These are phyloP conservation scores for Lactifluus subvellereus DNA, from an alignment of 768 basidiomycete genomes.

Conservation along the genomic window DNA sequence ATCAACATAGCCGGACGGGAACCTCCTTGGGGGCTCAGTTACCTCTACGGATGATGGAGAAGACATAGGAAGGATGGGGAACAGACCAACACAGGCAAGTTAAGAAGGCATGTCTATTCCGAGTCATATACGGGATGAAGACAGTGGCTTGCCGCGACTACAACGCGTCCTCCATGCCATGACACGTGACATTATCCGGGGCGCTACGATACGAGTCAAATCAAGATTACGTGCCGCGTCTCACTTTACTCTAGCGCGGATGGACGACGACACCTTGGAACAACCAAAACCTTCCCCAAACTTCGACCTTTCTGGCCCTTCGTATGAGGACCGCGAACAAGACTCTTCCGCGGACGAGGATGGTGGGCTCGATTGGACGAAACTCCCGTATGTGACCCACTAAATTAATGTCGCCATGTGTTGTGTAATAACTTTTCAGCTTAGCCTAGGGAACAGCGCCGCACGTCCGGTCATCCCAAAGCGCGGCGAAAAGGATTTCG, in stretches of 20 bases:
- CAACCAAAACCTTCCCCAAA: slow-evolving; percentile 31
- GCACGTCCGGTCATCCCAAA: slow-evolving; percentile 79
- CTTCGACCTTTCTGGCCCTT: slow-evolving; percentile 28
- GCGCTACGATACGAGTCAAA: too few species aligned
- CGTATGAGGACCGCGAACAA: slow-evolving; percentile 40
- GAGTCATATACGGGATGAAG: too few species aligned
- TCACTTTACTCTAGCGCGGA: slow-evolving; percentile 24
- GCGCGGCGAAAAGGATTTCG: slow-evolving; percentile 96
- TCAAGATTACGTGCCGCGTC: too few species aligned
- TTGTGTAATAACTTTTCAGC: neutral
- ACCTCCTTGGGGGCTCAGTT: slow-evolving; percentile 16
- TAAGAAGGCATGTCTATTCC: too few species aligned
- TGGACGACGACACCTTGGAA: slow-evolving; percentile 67
- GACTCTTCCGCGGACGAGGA: slow-evolving; percentile 68
- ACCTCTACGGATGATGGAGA: slow-evolving; percentile 8
- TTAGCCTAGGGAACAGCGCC: slow-evolving; percentile 25
- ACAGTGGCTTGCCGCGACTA: too few species aligned
- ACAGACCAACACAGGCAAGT: too few species aligned
- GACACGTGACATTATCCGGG: too few species aligned
- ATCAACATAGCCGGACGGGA: slow-evolving; percentile 11
- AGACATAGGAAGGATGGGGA: neutral
- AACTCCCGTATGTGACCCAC: slow-evolving; percentile 47
- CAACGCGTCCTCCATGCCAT: too few species aligned
- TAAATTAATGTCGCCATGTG: neutral
- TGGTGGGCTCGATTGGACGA: slow-evolving; percentile 77